Percentiles rank a stretch among this genome's conserved stretches.
These are phyloP conservation scores for Vigna unguiculata DNA, from an alignment of 306 rosid genomes.

Conservation along the genomic window DNA sequence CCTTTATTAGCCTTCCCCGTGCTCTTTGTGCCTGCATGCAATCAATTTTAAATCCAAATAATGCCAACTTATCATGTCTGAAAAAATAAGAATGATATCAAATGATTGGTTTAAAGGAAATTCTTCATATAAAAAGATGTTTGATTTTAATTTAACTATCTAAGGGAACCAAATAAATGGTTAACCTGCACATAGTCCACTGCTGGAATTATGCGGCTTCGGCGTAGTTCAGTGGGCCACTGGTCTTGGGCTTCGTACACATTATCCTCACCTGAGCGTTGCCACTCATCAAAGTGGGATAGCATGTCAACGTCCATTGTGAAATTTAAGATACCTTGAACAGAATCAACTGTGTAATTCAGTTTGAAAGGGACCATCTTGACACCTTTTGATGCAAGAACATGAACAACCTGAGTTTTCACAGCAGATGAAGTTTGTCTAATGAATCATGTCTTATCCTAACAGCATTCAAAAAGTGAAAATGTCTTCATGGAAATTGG, in stretches of 20 bases:
- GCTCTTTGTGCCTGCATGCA: constrained; percentile 74
- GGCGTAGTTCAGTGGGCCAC: constrained; percentile 71
- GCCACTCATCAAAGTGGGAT: constrained; percentile 87
- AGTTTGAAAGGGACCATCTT: constrained; percentile 76
- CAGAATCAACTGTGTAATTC: constrained; percentile 66
- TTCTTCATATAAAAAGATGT: constrained; percentile 1
- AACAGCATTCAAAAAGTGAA: constrained; percentile 6
- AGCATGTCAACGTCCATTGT: constrained; percentile 89
- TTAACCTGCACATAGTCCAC: constrained; percentile 79
- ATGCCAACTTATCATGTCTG: background rate
- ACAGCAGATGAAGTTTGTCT: constrained; percentile 30
- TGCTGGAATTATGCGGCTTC: constrained; percentile 67
- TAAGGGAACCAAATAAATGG: constrained; percentile 15
- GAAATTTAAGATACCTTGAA: constrained; percentile 79
- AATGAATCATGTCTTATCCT: background rate
- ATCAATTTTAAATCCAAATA: background rate
- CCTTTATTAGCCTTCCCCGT: constrained; percentile 64
- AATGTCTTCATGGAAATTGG: constrained; percentile 27
- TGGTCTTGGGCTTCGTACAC: constrained; percentile 83
- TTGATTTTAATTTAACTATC: constrained; percentile 22
- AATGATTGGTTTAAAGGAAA: background rate
- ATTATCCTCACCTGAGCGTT: constrained; percentile 64
- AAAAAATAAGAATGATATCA: background rate
- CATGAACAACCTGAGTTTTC: constrained; percentile 58
- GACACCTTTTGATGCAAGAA: constrained; percentile 73